These are phyloP conservation scores for Verticillium zaregamsianum DNA, from an alignment of 2,329 filamentous ascomycete species.

Conservation along the genomic window DNA sequence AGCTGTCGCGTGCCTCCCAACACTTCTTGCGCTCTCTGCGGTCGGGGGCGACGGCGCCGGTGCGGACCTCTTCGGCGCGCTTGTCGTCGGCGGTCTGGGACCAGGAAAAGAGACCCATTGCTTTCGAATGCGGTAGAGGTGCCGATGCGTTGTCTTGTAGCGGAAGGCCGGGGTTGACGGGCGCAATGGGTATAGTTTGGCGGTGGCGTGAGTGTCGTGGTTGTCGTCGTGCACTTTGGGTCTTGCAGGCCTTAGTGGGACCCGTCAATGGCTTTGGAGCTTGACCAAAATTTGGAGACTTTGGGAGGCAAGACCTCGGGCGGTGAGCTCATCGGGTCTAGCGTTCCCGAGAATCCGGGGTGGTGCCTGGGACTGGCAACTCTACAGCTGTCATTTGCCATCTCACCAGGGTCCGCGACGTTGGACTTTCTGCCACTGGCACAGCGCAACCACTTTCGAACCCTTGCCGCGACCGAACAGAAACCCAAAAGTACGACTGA, in stretches of 20 bases:
- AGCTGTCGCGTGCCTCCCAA: slow-evolving; percentile 85
- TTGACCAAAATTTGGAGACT: background rate
- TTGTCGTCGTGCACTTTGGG: background rate
- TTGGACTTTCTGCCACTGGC: background rate
- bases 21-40: slow-evolving; percentile 76
- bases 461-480: background rate
- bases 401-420: background rate
- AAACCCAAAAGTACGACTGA: background rate
- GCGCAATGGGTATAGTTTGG: background rate
- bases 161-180: background rate
- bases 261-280: background rate
- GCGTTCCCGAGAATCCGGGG: background rate
- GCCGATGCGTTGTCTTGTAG: background rate
- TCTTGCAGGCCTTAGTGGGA: background rate
- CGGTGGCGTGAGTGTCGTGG: background rate
- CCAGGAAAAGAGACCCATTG: slow-evolving; percentile 47
- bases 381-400: background rate
- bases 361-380: background rate
- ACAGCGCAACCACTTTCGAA: background rate
- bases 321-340: background rate
- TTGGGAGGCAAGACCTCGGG: slow-evolving; percentile 2
- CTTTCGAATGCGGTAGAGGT: background rate
- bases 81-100: slow-evolving; percentile 34
- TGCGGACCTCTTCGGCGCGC: slow-evolving; percentile 50
- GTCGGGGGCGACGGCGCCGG: slow-evolving; percentile 70